Evolutionary conservation across 768 basidiomycete species (phyloP).

Genomic region (Russula emetica): DNA sequence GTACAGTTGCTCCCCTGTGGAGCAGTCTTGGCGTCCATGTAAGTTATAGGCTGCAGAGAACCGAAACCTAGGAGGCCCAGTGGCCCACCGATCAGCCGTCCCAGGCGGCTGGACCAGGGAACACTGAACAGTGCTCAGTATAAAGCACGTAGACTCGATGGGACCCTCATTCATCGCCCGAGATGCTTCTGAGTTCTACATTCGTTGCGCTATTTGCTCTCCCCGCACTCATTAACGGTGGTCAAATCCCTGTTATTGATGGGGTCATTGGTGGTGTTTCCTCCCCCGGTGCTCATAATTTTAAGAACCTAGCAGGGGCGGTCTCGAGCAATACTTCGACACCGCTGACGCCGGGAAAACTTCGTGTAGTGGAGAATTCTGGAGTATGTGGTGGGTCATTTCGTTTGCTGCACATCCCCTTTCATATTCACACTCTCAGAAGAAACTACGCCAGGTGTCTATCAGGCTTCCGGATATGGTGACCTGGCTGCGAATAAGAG

Average conservation of each 20-base stretch:
- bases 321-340: slow-evolving; percentile 12
- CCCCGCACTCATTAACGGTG: slow-evolving; percentile 29
- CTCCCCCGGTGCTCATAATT: neutral
- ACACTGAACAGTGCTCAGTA: neutral
- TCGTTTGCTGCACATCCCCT: neutral
- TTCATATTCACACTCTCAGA: neutral
- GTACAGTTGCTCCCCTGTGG: no score
- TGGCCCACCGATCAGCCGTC: no score
- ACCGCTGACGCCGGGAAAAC: slow-evolving; percentile 40
- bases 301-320: neutral
- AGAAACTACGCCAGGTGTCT: slow-evolving; percentile 60
- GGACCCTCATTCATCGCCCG: slow-evolving; percentile 1
- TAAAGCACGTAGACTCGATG: neutral
- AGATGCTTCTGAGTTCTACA: slow-evolving; percentile 26
- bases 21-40: no score
- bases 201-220: slow-evolving; percentile 25
- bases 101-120: no score
- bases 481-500: slow-evolving; percentile 53
- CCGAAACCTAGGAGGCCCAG: no score
- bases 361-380: slow-evolving; percentile 57
- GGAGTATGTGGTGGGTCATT: slow-evolving; percentile 47
- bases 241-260: slow-evolving; percentile 47
- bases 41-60: no score
- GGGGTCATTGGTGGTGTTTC: slow-evolving; percentile 48
- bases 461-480: slow-evolving; percentile 60